A percentile compares a stretch with the other conserved stretches of the same genome.
phyloP scores from a whole-genome alignment of 768 basidiomycete species.

The Pleurotus giganteus region DNA sequence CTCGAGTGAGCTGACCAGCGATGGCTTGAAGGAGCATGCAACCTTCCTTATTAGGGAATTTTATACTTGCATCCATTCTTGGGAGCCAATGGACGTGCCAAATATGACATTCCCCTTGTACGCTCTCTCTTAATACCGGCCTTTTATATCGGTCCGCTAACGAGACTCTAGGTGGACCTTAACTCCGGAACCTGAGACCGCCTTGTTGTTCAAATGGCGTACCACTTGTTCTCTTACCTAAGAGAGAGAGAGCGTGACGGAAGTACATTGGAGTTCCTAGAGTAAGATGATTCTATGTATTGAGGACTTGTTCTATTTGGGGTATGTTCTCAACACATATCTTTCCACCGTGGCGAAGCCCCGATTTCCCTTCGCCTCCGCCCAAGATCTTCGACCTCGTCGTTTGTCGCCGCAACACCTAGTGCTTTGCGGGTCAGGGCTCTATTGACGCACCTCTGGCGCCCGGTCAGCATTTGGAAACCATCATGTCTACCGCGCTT shows the following conservation, averaged over 20 bases:
- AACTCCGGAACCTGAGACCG: not conserved
- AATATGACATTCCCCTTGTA: constrained; percentile 6
- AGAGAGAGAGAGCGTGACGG: constrained; percentile 4
- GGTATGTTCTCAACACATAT: constrained; percentile 8
- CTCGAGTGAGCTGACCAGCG: not conserved
- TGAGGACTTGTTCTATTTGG: constrained; percentile 6
- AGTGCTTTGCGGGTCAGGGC: constrained; percentile 8
- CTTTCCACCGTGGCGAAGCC: not conserved
- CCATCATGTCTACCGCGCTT: constrained; percentile 33
- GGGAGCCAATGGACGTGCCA: constrained; percentile 5
- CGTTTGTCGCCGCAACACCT: not conserved
- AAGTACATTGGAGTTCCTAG: constrained; percentile 4
- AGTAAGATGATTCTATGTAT: not conserved
- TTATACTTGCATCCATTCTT: constrained; percentile 9
- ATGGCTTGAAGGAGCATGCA: not conserved
- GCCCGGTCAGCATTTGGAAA: not conserved
- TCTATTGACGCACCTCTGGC: not conserved
- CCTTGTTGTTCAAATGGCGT: constrained; percentile 4
- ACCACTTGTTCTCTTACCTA: constrained; percentile 8
- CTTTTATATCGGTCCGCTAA: not conserved
- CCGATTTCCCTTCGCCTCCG: constrained; percentile 4
- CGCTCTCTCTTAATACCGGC: not conserved
- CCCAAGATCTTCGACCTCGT: not conserved
- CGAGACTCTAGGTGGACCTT: not conserved
- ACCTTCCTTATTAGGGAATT: constrained; percentile 1